phyloP scores from a whole-genome alignment of 345 rosid species.

The Gossypium stocksii region DNA sequence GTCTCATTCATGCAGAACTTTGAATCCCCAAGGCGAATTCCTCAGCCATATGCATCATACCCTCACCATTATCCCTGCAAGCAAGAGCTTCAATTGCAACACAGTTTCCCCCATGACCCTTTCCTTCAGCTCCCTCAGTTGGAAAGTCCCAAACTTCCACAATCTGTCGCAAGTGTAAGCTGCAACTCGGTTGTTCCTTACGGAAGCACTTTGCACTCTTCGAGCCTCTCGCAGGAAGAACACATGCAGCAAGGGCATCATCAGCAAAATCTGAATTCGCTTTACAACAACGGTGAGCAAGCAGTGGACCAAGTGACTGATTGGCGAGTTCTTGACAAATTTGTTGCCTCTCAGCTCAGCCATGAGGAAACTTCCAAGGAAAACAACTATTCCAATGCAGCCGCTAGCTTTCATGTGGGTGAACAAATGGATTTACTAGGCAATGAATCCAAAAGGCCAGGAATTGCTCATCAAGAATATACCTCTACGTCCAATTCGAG shows the following conservation, averaged over 20 bases:
- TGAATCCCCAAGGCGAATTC: slow-evolving; percentile 52
- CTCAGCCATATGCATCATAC: slow-evolving; percentile 44
- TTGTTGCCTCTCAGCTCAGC: slow-evolving; percentile 95
- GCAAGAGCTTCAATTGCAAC: slow-evolving; percentile 69
- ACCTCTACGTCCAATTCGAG: slow-evolving; percentile 62
- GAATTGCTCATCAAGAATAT: slow-evolving; percentile 45
- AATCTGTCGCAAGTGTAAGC: slow-evolving; percentile 38
- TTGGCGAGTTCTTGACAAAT: slow-evolving; percentile 95
- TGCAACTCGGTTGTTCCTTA: slow-evolving; percentile 45
- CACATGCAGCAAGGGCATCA: slow-evolving; percentile 31
- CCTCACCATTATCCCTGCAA: slow-evolving; percentile 65
- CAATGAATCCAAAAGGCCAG: slow-evolving; percentile 47
- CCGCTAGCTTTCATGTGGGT: slow-evolving; percentile 33
- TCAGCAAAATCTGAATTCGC: slow-evolving; percentile 51
- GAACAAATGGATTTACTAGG: slow-evolving; percentile 36
- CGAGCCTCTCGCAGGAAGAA: slow-evolving; percentile 55
- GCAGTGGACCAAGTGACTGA: slow-evolving; percentile 78
- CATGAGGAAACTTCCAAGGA: slow-evolving; percentile 59
- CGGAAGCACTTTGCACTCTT: slow-evolving; percentile 53
- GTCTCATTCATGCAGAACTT: slow-evolving; percentile 65
- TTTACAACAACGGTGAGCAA: slow-evolving; percentile 45
- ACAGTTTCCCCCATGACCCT: slow-evolving; percentile 44
- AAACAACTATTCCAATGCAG: slow-evolving; percentile 26
- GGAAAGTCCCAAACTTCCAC: slow-evolving; percentile 70
- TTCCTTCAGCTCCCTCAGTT: slow-evolving; percentile 79